A percentile compares a stretch with the other conserved stretches of the same genome.
Conservation (phyloP, 1,284 basidiomycete species). For the Ceratobasidium papillatum region DNA sequence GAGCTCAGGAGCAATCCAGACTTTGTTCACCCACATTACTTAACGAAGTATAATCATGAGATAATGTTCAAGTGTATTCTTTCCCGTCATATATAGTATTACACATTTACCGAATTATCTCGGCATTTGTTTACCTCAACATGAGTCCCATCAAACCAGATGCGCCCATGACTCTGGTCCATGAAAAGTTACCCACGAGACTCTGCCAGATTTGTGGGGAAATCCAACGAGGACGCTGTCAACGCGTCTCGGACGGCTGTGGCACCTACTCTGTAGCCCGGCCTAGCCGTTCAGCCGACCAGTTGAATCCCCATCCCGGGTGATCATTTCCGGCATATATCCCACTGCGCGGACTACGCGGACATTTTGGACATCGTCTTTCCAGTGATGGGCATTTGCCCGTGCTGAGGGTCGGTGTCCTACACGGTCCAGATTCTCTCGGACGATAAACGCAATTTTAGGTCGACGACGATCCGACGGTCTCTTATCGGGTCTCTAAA, state of each 20-base stretch:
- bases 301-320: neutral
- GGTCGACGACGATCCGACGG: slow-evolving; percentile 7
- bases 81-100: neutral
- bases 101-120: neutral
- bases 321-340: slow-evolving; percentile 3
- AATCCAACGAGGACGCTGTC: slow-evolving; percentile 12
- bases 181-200: slow-evolving; percentile 23
- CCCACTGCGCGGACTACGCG: neutral
- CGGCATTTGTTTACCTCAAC: neutral
- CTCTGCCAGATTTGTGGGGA: slow-evolving; percentile 15
- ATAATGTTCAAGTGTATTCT: neutral
- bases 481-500: slow-evolving; percentile 10
- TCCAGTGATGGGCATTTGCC: neutral
- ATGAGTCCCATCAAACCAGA: neutral
- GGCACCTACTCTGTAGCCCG: slow-evolving; percentile 19
- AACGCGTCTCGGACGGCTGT: neutral
- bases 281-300: slow-evolving; percentile 7
- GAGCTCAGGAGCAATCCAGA: slow-evolving; percentile 1
- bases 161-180: slow-evolving; percentile 12
- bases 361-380: neutral
- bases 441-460: neutral
- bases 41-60: slow-evolving; percentile 19
- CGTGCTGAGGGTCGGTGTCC: neutral
- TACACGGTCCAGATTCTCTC: neutral
- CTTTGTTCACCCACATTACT: neutral